Percentiles rank a stretch among this genome's conserved stretches.
Conservation (phyloP, 116 monocot genomes). For the Cymodocea nodosa region DNA sequence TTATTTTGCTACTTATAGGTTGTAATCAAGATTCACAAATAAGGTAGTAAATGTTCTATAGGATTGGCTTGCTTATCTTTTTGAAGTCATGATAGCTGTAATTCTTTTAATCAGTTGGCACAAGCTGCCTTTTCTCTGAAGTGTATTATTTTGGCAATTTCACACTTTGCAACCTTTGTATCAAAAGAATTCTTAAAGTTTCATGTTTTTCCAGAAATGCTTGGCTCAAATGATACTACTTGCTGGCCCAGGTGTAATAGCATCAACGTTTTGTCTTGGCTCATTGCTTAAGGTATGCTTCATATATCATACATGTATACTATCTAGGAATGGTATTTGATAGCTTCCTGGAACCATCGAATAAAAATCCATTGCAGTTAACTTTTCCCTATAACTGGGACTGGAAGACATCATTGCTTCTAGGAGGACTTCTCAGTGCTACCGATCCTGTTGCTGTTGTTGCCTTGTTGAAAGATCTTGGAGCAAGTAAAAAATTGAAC, state of each 20-base stretch:
- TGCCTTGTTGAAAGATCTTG: slow-evolving; percentile 93
- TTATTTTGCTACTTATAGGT: too few relatives aligned
- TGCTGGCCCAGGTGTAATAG: slow-evolving; percentile 92
- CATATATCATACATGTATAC: background rate
- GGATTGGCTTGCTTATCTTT: too few relatives aligned
- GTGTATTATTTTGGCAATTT: too few relatives aligned
- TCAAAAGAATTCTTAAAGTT: background rate
- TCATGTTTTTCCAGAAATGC: slow-evolving; percentile 43
- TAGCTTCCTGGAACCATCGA: background rate
- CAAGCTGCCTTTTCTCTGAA: too few relatives aligned
- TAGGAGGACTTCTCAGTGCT: slow-evolving; percentile 96
- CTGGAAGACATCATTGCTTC: slow-evolving; percentile 85
- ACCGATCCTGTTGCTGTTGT: slow-evolving; percentile 99
- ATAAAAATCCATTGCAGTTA: slow-evolving; percentile 19
- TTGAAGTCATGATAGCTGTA: too few relatives aligned
- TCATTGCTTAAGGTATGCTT: slow-evolving; percentile 52
- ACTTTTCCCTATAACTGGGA: slow-evolving; percentile 87
- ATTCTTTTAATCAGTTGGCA: too few relatives aligned
- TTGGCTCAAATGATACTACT: slow-evolving; percentile 90
- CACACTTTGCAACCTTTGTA: too few relatives aligned
- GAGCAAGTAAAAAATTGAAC: slow-evolving; percentile 95
- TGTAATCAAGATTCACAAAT: too few relatives aligned
- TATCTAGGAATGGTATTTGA: background rate
- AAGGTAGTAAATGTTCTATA: too few relatives aligned
- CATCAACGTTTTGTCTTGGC: slow-evolving; percentile 88